Evolutionary conservation across 176 grass and related monocot genomes (phyloP), one percentile per base, ranked within the genome.

Genomic region (Aegilops sharonensis): DNA sequence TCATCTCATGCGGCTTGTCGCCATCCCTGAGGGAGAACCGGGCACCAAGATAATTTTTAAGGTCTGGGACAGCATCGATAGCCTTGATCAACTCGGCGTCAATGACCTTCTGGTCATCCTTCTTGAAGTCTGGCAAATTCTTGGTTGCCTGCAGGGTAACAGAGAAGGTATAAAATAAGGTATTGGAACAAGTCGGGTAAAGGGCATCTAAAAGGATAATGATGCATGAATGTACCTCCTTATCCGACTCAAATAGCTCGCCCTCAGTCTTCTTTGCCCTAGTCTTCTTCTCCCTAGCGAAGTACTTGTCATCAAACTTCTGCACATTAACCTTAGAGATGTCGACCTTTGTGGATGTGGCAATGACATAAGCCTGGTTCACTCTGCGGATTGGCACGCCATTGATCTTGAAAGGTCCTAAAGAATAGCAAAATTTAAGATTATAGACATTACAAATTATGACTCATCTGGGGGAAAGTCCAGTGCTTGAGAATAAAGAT

Each of bases 361-460:
- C 92, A 73, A 99, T 96, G 35, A 93, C 85, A 1, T 96, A 99
- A 32, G 87, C 15, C 73, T 98, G 92, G 85, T 92, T 98, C 75
- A 98, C 94, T 50, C 94, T 89, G 48, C 89, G 91, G 50, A 98
- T 72, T 39, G 97, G 97, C n/a, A 98, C 94, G 13, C 94, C 97
- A 37, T 98, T 98, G 48, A 98, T 70, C 91, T 95, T 98, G 67
- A 98, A 98, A 77, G 97, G 97, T 81, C 97, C 97, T 98, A 45
- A 83, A 43, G 83, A 17, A 83, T 47, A 13, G 2, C 25, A 36
- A 39, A 71, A 43, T 8, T 77, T 32, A 5, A 79, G 48, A 23
- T 73, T 31, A 50, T 50, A 17, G 3, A 78, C 10, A 34, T 12
- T 37, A 90, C 8, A 21, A 59, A 78, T 25, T 45, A 78, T 23